A percentile compares a stretch with the other conserved stretches of the same genome.
Evolutionary conservation across 2,329 filamentous ascomycete genomes (phyloP).

Genomic region (Pseudogymnoascus sp.): DNA sequence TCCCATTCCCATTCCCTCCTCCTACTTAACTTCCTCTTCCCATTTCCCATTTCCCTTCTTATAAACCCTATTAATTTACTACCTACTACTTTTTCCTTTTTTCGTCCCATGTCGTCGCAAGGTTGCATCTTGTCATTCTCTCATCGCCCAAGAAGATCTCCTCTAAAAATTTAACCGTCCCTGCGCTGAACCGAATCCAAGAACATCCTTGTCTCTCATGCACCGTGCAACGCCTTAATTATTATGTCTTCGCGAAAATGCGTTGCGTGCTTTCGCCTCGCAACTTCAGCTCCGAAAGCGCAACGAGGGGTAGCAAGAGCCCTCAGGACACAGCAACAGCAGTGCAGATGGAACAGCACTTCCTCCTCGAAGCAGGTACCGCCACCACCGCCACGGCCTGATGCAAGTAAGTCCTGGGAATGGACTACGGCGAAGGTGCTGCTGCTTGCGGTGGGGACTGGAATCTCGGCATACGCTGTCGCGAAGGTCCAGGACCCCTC

Average conservation of each 20-base stretch:
- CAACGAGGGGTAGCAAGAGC: not conserved
- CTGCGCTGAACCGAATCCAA: not conserved
- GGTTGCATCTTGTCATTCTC: not conserved
- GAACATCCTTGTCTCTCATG: conserved; percentile 4
- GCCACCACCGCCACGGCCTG: not conserved
- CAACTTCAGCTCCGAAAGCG: not conserved
- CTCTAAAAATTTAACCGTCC: not conserved
- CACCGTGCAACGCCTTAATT: conserved; percentile 2
- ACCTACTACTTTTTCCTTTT: not conserved
- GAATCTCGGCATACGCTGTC: conserved; percentile 14
- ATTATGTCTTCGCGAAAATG: conserved; percentile 6
- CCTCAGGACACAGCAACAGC: not conserved
- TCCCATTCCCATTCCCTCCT: not conserved
- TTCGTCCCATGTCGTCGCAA: not conserved
- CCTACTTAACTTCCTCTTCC: not conserved
- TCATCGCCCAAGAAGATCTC: conserved; percentile 4
- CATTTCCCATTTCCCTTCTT: not conserved
- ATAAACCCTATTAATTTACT: not conserved
- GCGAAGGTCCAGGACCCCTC: conserved; percentile 12
- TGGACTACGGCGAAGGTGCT: conserved; percentile 22
- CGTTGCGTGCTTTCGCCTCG: conserved; percentile 7
- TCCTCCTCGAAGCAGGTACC: not conserved
- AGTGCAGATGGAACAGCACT: conserved; percentile 2
- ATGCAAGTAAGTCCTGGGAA: conserved; percentile 10
- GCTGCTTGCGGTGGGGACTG: conserved; percentile 19